Percentiles rank a stretch among this genome's conserved stretches.
Conservation (phyloP, 176 grass and related monocot species). For the Metroxylon sagu region DNA sequence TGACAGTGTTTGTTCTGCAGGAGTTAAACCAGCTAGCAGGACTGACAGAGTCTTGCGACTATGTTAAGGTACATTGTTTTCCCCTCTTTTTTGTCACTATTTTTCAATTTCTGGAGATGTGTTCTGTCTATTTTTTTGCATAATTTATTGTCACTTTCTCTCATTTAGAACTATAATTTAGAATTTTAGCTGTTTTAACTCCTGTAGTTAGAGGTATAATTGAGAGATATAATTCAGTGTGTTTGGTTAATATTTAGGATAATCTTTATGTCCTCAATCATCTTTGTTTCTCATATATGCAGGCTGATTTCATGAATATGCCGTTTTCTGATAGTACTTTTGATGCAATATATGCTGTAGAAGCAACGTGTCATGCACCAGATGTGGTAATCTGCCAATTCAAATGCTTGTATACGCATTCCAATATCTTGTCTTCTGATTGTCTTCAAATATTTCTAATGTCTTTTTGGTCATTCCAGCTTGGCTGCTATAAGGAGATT, state of each 20-base stretch:
- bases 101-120: too few relatives aligned
- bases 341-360: conserved; percentile 55
- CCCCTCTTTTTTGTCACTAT: too few relatives aligned
- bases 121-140: too few relatives aligned
- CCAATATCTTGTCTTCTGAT: conserved; percentile 5
- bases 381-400: conserved; percentile 32
- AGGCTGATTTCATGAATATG: conserved; percentile 91
- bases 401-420: neutral
- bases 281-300: conserved; percentile 4
- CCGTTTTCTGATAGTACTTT: conserved; percentile 57
- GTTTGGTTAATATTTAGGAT: too few relatives aligned
- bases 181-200: too few relatives aligned
- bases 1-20: conserved; percentile 23
- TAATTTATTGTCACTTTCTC: too few relatives aligned
- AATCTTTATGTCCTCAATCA: too few relatives aligned
- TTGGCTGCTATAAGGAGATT: conserved; percentile 95
- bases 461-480: conserved; percentile 33
- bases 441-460: neutral
- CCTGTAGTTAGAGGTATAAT: too few relatives aligned
- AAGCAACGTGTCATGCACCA: conserved; percentile 74
- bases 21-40: conserved; percentile 65
- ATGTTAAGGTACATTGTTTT: conserved; percentile 66
- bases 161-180: too few relatives aligned
- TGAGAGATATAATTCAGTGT: too few relatives aligned
- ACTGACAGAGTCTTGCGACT: conserved; percentile 59